These are phyloP conservation scores for Musa acuminata DNA, from an alignment of 176 grass and related monocot genomes.

Conservation along the genomic window DNA sequence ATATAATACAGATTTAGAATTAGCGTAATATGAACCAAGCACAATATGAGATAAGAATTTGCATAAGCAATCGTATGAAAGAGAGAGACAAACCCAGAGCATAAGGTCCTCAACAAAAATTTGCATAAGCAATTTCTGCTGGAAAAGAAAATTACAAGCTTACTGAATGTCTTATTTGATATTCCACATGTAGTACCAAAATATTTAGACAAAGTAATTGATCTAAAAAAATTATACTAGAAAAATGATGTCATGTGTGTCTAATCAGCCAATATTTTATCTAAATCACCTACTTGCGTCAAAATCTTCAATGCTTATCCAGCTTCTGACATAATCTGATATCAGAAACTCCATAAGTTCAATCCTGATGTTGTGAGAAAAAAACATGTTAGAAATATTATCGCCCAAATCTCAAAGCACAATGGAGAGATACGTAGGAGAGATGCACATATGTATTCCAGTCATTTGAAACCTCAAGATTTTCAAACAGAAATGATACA, in stretches of 20 bases:
- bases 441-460: not conserved
- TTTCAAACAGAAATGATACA: not conserved
- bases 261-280: not conserved
- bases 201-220: no score
- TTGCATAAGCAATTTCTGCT: no score
- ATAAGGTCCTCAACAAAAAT: no score
- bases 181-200: no score
- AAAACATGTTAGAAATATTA: slow-evolving; percentile 11
- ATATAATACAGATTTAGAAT: no score
- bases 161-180: no score
- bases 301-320: slow-evolving; percentile 51
- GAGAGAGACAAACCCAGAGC: no score
- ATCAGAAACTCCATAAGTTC: slow-evolving; percentile 80
- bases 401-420: not conserved
- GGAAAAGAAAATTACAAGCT: no score
- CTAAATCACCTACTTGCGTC: slow-evolving; percentile 50
- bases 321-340: slow-evolving; percentile 53
- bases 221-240: not conserved
- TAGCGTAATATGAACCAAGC: no score
- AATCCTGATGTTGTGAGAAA: slow-evolving; percentile 46
- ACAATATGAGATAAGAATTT: no score
- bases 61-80: no score
- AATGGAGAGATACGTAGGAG: not conserved
- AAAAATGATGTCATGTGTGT: slow-evolving; percentile 11
- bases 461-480: not conserved